Base-by-base conservation (phyloP, 257 asterid species). In the Paulownia fortunei region DNA sequence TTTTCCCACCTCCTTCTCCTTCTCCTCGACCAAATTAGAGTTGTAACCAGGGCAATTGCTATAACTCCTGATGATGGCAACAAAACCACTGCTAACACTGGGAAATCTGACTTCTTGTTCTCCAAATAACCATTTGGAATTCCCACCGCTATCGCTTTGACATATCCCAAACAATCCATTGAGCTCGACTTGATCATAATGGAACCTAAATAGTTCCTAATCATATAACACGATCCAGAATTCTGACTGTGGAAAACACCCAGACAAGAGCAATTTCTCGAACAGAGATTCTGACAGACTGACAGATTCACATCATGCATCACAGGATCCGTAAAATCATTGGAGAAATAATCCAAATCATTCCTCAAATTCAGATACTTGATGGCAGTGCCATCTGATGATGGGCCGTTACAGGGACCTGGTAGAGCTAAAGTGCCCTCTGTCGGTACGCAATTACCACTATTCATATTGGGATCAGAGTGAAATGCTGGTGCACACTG, bases 271-370 rank as follows among this genome's bases (percentile, higher is more conserved):
- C 98, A 93, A 61, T 91, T 86, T 34, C 69, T 52, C 3, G 95
- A 86, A 60, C 97, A 93, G 9, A 89, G 76, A 74, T 69, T 79
- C 79, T 81, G 84, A 74, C 98, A 93, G 10, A 2, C 75, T 0
- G 90, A 85, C 0, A 87, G 37, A 51, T 80, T 82, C 44, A 72
- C 78, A 61, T 74, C 82, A 37, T 19, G 82, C 46, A 6, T 69
- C 21, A 69, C 69, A 3, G 94, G 92, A 61, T 67, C 79, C 8
- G 69, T 69, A 59, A 88, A 93, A 61, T 84, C 84, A 49, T 91
- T 91, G 15, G 97, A 84, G 86, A 91, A 90, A 63, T 93, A 93
- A 63, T 87, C 94, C 87, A 88, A 73, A 70, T 88, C 88, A 60
- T 19, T 47, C 49, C 82, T 86, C 55, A 93, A 72, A 46, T n/a